phyloP scores from a whole-genome alignment of 345 rosid species.

The Citrus sinensis region DNA sequence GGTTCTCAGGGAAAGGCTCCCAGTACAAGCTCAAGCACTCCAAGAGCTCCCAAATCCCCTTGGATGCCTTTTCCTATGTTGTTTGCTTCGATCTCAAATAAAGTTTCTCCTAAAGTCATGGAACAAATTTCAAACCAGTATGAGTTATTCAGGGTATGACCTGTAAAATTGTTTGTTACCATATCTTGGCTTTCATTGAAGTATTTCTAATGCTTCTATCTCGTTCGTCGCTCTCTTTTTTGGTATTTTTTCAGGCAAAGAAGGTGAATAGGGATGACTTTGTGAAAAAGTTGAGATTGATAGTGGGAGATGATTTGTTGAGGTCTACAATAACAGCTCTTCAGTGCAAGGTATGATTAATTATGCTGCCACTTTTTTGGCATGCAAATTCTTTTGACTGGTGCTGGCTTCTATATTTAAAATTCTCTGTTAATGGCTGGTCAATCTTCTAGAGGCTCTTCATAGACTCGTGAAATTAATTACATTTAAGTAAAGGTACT shows the following conservation, averaged over 20 bases:
- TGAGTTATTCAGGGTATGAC: constrained; percentile 62
- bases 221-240: too few species aligned
- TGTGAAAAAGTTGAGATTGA: constrained; percentile 56
- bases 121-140: constrained; percentile 43
- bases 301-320: constrained; percentile 73
- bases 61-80: constrained; percentile 91
- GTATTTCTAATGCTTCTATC: not conserved
- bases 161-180: not conserved
- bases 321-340: constrained; percentile 69
- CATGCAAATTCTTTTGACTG: not conserved
- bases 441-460: not conserved
- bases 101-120: constrained; percentile 62
- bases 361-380: not conserved
- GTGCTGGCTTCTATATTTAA: not conserved
- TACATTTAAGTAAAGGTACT: not conserved
- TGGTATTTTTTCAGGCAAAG: constrained; percentile 45
- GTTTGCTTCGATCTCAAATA: constrained; percentile 78
- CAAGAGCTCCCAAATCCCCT: constrained; percentile 73
- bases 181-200: not conserved
- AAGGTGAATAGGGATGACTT: constrained; percentile 64
- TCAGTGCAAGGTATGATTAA: constrained; percentile 53
- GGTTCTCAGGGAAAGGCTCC: constrained; percentile 51
- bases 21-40: constrained; percentile 54
- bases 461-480: not conserved
- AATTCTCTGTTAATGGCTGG: not conserved